Conservation (phyloP, 805 yeast genomes). For the Candida ponderosae region DNA sequence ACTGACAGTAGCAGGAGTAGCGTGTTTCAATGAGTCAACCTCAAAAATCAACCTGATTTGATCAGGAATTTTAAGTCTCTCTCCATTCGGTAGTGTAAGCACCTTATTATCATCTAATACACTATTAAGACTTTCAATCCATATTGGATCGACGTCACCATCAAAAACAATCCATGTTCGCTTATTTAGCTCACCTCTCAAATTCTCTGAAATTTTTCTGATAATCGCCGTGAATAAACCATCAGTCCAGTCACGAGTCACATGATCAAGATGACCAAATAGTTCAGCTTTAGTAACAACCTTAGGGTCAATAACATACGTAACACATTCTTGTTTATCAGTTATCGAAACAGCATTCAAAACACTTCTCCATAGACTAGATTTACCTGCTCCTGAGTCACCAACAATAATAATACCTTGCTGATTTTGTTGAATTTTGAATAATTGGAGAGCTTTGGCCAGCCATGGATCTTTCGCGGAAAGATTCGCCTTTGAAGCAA, state of each 20-base stretch:
- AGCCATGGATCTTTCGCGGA: constrained; percentile 39
- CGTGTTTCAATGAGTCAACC: constrained; percentile 51
- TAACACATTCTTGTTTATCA: constrained; percentile 28
- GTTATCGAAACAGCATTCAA: constrained; percentile 32
- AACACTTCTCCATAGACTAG: constrained; percentile 43
- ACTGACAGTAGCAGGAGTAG: constrained; percentile 89
- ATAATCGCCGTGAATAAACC: constrained; percentile 70
- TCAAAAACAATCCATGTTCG: constrained; percentile 78
- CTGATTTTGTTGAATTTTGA: constrained; percentile 51
- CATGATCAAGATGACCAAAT: constrained; percentile 63
- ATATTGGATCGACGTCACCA: constrained; percentile 88
- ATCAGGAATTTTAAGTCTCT: constrained; percentile 59
- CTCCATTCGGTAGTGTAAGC: constrained; percentile 85
- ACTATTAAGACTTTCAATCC: constrained; percentile 89
- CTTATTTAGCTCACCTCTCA: constrained; percentile 49
- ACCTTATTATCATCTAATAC: constrained; percentile 82
- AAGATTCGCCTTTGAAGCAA: too few species aligned
- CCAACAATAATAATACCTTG: constrained; percentile 85
- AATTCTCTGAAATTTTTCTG: constrained; percentile 45
- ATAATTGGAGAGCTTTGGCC: constrained; percentile 51
- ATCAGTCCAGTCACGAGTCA: constrained; percentile 89
- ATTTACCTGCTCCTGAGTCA: constrained; percentile 66
- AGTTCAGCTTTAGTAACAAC: constrained; percentile 57
- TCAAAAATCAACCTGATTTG: constrained; percentile 71
- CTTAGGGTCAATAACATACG: constrained; percentile 63